Evolutionary conservation across 306 rosid species (phyloP).

Genomic region (Vigna reflexopilosa): DNA sequence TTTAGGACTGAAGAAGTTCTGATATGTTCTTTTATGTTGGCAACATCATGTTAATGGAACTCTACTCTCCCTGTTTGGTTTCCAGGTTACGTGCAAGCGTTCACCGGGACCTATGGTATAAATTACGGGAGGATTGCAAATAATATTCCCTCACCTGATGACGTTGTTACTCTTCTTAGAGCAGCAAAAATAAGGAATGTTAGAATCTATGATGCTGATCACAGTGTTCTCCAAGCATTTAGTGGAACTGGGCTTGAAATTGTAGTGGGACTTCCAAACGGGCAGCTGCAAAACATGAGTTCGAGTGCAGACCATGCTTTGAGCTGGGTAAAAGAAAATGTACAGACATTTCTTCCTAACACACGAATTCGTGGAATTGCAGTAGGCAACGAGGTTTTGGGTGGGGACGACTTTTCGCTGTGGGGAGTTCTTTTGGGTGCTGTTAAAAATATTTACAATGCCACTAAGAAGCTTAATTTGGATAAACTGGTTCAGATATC

Average conservation of each 20-base stretch:
- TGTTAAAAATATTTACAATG: conserved; percentile 77
- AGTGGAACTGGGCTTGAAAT: conserved; percentile 89
- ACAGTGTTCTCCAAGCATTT: conserved; percentile 85
- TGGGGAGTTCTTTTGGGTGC: conserved; percentile 81
- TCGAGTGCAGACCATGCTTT: conserved; percentile 76
- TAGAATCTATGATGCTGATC: conserved; percentile 89
- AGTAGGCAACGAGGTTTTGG: conserved; percentile 88
- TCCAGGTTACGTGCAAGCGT: conserved; percentile 74
- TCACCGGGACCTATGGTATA: conserved; percentile 90
- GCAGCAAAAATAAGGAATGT: conserved; percentile 85
- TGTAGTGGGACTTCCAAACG: conserved; percentile 83
- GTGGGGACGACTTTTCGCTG: conserved; percentile 59
- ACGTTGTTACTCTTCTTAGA: conserved; percentile 89
- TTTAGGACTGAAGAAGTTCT: conserved; percentile 19
- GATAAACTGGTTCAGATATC: conserved; percentile 68
- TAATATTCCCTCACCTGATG: conserved; percentile 88
- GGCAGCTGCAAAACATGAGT: conserved; percentile 72
- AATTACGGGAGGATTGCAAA: conserved; percentile 92
- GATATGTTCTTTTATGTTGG: conserved; percentile 22
- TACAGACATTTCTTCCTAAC: conserved; percentile 77
- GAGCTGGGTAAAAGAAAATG: conserved; percentile 90
- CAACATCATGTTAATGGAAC: conserved; percentile 42
- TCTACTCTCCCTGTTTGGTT: conserved; percentile 42
- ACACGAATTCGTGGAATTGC: conserved; percentile 86
- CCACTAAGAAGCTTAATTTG: conserved; percentile 64